Conservation (phyloP, 2,329 filamentous ascomycete genomes). For the Salinomyces thailandicus region DNA sequence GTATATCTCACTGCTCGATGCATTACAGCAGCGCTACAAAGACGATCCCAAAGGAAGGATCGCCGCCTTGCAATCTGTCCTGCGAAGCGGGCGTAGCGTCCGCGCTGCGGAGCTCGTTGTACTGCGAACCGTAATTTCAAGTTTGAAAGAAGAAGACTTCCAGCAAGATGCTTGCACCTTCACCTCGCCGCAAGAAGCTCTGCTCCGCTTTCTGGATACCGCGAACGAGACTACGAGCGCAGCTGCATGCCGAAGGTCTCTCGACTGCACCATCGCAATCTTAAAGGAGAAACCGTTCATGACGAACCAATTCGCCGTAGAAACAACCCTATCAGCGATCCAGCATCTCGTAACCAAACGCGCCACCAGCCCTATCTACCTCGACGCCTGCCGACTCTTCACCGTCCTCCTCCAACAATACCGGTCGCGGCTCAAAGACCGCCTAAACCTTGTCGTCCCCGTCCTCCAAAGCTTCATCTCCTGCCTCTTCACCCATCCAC, state of each 20-base stretch:
- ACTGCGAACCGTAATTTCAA: neutral
- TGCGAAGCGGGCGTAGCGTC: neutral
- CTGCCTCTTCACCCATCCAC: conserved; percentile 41
- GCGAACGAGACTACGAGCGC: neutral
- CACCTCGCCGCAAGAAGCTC: too few relatives aligned
- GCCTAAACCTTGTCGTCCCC: conserved; percentile 49
- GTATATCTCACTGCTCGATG: neutral
- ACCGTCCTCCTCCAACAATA: conserved; percentile 46
- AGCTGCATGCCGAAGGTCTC: conserved; percentile 4
- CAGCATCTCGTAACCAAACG: conserved; percentile 1
- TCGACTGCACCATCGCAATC: conserved; percentile 12
- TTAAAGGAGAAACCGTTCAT: conserved; percentile 26
- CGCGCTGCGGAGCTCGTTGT: neutral
- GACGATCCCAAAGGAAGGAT: neutral
- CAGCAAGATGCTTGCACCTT: conserved; percentile 27
- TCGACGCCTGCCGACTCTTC: conserved; percentile 44
- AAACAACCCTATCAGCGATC: conserved; percentile 26
- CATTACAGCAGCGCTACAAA: neutral
- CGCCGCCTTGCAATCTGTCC: neutral
- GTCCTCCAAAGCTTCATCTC: conserved; percentile 45
- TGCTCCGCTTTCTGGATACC: too few relatives aligned
- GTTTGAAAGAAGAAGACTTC: neutral
- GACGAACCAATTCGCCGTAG: conserved; percentile 34
- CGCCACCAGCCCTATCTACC: conserved; percentile 33
- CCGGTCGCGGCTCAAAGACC: conserved; percentile 47